phyloP scores from a whole-genome alignment of 208 protist genomes.

The Sergeia podlipaevii region DNA sequence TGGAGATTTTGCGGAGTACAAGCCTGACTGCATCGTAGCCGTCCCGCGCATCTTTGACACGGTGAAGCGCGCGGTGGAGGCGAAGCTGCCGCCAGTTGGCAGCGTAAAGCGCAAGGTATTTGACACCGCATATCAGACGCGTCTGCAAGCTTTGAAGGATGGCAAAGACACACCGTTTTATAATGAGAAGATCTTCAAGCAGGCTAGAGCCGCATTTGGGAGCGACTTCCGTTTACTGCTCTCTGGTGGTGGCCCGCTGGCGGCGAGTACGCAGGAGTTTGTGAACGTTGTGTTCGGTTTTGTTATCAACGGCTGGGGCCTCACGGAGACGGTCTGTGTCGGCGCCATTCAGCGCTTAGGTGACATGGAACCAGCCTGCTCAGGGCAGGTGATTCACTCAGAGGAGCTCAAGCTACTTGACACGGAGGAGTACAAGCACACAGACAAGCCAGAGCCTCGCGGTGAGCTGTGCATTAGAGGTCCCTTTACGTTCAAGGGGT shows the following conservation, averaged over 20 bases:
- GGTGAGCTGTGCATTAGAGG: slow-evolving; percentile 62
- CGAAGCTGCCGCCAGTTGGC: slow-evolving; percentile 48
- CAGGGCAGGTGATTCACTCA: slow-evolving; percentile 56
- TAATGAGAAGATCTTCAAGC: slow-evolving; percentile 72
- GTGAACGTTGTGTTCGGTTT: slow-evolving; percentile 72
- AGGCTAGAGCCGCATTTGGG: slow-evolving; percentile 46
- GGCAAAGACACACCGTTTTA: slow-evolving; percentile 82
- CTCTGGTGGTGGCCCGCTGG: slow-evolving; percentile 74
- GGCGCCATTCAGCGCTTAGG: slow-evolving; percentile 50
- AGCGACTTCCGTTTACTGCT: slow-evolving; percentile 53
- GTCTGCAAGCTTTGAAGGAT: slow-evolving; percentile 46
- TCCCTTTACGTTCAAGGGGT: slow-evolving; percentile 53
- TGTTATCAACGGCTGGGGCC: slow-evolving; percentile 81
- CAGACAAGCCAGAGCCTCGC: slow-evolving; percentile 42
- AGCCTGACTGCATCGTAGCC: slow-evolving; percentile 54
- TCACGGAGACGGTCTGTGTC: slow-evolving; percentile 81
- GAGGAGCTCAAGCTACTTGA: slow-evolving; percentile 90
- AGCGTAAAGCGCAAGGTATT: slow-evolving; percentile 66
- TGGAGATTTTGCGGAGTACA: slow-evolving; percentile 79
- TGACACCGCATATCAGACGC: slow-evolving; percentile 54
- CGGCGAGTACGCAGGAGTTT: slow-evolving; percentile 71
- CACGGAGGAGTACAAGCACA: slow-evolving; percentile 76
- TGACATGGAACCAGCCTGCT: slow-evolving; percentile 36
- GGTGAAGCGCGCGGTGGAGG: slow-evolving; percentile 68
- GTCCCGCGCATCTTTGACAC: slow-evolving; percentile 90